Conservation (phyloP, 2,329 filamentous ascomycete species). For the Fusarium sp. region DNA sequence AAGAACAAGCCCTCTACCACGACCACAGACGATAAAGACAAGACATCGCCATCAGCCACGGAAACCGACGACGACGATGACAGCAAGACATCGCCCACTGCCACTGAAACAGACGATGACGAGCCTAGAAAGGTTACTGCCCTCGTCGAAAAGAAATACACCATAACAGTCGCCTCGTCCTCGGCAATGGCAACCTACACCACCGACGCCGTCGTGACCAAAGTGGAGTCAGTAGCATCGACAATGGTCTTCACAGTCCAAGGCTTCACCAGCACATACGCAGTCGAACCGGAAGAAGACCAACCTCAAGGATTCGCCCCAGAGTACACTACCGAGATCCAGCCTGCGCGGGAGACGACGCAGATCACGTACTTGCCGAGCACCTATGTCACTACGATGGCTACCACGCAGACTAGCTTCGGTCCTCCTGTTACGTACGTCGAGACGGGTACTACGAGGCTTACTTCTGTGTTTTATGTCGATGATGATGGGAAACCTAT, state of each 20-base stretch:
- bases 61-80: neutral
- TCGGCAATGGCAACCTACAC: slow-evolving; percentile 9
- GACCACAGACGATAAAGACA: neutral
- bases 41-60: neutral
- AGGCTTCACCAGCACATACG: neutral
- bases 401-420: slow-evolving; percentile 10
- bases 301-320: neutral
- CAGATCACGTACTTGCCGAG: slow-evolving; percentile 6
- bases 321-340: slow-evolving; percentile 1
- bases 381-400: slow-evolving; percentile 13
- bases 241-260: slow-evolving; percentile 1
- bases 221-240: neutral
- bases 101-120: neutral
- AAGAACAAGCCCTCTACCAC: neutral
- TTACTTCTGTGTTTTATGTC: slow-evolving; percentile 30
- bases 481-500: slow-evolving; percentile 14
- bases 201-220: slow-evolving; percentile 7
- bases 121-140: slow-evolving; percentile 15
- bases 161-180: slow-evolving; percentile 16
- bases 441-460: slow-evolving; percentile 28
- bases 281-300: neutral
- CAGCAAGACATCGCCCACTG: neutral
- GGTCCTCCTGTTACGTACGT: slow-evolving; percentile 27
- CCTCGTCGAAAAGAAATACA: slow-evolving; percentile 24
- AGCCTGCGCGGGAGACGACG: slow-evolving; percentile 6